A percentile compares a stretch with the other conserved stretches of the same genome.
Conservation (phyloP, 2,329 filamentous ascomycete species). For the Beauveria sp. region DNA sequence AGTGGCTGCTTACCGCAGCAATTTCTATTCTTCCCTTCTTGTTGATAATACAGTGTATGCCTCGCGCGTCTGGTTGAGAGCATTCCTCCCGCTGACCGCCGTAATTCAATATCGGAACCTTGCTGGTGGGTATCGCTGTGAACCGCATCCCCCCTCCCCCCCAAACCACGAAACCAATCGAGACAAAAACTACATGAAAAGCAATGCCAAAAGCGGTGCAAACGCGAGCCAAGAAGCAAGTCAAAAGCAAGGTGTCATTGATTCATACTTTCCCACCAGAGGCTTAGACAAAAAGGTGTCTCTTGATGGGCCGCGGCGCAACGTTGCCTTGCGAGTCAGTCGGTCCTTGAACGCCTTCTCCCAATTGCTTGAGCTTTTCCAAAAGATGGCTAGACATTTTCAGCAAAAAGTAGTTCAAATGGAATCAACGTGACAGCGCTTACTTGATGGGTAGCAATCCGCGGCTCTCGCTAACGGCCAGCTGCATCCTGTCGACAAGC, state of each 20-base stretch:
- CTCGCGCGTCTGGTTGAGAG: not conserved
- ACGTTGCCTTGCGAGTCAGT: not conserved
- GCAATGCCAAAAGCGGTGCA: not conserved
- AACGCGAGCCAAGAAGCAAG: not conserved
- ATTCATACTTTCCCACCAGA: not conserved
- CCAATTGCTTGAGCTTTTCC: slow-evolving; percentile 9
- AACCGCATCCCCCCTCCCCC: not conserved
- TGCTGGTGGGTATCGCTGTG: not conserved
- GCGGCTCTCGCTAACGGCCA: slow-evolving; percentile 50
- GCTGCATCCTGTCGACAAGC: slow-evolving; percentile 41
- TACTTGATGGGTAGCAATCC: slow-evolving; percentile 52
- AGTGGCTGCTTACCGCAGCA: too few relatives aligned
- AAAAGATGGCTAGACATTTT: not conserved
- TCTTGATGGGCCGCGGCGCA: slow-evolving; percentile 1
- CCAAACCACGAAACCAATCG: not conserved
- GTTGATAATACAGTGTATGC: not conserved
- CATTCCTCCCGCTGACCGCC: too few relatives aligned
- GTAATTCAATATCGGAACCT: not conserved
- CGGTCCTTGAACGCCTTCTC: not conserved
- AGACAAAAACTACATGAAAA: not conserved
- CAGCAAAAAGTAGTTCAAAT: not conserved
- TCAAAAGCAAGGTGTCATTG: not conserved
- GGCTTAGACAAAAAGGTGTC: slow-evolving; percentile 3
- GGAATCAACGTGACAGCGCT: slow-evolving; percentile 17
- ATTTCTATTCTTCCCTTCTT: not conserved